Evolutionary conservation across 768 basidiomycete species (phyloP), one percentile per base, ranked within the genome.

Genomic region (Mycena chlorophos): DNA sequence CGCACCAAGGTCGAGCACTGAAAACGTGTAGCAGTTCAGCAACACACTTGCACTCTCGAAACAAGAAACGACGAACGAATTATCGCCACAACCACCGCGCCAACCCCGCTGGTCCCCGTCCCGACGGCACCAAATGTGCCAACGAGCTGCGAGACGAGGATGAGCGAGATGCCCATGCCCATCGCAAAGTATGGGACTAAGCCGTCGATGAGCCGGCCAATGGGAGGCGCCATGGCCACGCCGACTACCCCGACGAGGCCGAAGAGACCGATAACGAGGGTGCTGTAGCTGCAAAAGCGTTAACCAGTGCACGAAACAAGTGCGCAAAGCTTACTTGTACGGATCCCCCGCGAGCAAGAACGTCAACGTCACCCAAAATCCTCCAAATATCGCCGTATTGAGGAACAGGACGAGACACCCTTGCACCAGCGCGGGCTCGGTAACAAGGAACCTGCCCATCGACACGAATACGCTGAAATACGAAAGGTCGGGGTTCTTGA

Each of bases 381-480:
- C 65, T 3, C 60, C 63, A 39, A 63, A 66, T 17, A 56, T 77
- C 57, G 74, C 75, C 1, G 78, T 76, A 57, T 69, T 75, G 46
- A 70, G 74, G 22, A 82, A 64, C 54, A 75, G 71, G 56, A 83
- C 73, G 65, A 83, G 61, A 49, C 71, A 60, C 6, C 72, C 67
- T 64, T 87, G 85, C 4, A 85, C 69, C 38, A 88, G 68, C 19
- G 81, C 70, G 0, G 86, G 85, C 65, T 87, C 83, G 0, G 81
- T 86, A 46, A 80, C 69, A 1, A 78, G 71, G 55, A 77, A 80
- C 68, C 78, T 82, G 23, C 68, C 79, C 85, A 87, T 86, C 22
- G 79, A 81, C 51, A 64, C 74, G 47, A 83, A 66, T 42, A 87
- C 80, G 17, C 78, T 66, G 43, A 71, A 73, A 67, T 86, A 87